Percentiles rank a stretch among this genome's conserved stretches.
These are phyloP conservation scores for Letharia lupina DNA, from an alignment of 495 filamentous ascomycete species.

Conservation along the genomic window DNA sequence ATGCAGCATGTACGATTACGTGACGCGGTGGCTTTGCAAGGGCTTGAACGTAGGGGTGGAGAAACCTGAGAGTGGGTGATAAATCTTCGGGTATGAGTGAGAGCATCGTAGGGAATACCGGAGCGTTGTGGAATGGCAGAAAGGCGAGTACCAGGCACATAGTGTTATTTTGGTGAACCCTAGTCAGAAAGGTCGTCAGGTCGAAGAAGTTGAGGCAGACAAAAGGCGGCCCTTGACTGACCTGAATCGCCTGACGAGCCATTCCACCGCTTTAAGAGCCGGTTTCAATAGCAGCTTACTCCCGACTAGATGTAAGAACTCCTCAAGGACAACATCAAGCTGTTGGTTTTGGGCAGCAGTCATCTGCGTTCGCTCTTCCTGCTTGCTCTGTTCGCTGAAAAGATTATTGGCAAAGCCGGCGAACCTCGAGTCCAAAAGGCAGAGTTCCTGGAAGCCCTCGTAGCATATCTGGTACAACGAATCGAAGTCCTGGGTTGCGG, in stretches of 20 bases:
- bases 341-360: conserved; percentile 69
- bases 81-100: conserved; percentile 69
- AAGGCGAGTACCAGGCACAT: conserved; percentile 72
- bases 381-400: conserved; percentile 87
- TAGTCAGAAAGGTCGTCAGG: conserved; percentile 32
- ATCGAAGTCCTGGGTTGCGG: conserved; percentile 78
- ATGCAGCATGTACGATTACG: conserved; percentile 70
- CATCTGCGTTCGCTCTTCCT: conserved; percentile 77
- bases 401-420: conserved; percentile 56
- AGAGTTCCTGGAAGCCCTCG: conserved; percentile 86
- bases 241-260: conserved; percentile 87
- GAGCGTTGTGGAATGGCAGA: conserved; percentile 80
- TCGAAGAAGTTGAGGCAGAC: background rate
- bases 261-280: conserved; percentile 84
- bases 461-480: conserved; percentile 76
- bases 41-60: conserved; percentile 73
- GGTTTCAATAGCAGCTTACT: conserved; percentile 72
- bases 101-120: conserved; percentile 70
- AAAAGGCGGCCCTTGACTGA: conserved; percentile 32
- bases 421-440: conserved; percentile 72
- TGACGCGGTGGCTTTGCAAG: conserved; percentile 66
- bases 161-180: conserved; percentile 86
- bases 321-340: conserved; percentile 66
- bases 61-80: conserved; percentile 67
- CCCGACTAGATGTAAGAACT: conserved; percentile 70